These are phyloP conservation scores for Cercospora berteroae DNA, from an alignment of 2,329 filamentous ascomycete species.

Conservation along the genomic window DNA sequence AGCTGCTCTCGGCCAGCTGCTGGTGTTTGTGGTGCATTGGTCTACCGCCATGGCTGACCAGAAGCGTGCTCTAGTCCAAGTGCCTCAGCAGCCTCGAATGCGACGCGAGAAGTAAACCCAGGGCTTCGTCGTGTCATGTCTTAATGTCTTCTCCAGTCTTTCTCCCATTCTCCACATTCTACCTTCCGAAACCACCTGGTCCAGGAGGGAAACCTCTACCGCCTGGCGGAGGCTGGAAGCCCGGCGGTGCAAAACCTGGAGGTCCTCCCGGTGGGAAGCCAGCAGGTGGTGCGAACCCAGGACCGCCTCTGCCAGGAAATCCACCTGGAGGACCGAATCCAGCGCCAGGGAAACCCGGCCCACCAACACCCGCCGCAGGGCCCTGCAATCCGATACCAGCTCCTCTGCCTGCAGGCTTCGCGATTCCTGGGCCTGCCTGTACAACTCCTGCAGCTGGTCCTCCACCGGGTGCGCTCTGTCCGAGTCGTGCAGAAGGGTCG, in stretches of 20 bases:
- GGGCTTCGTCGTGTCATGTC: neutral
- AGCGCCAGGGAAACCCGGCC: constrained; percentile 62
- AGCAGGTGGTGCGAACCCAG: constrained; percentile 23
- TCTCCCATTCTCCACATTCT: constrained; percentile 10
- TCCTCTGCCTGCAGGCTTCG: constrained; percentile 86
- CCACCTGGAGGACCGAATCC: constrained; percentile 41
- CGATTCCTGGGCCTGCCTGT: constrained; percentile 81
- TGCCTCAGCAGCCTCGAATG: neutral
- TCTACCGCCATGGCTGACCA: neutral
- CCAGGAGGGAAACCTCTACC: constrained; percentile 36
- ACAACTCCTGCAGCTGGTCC: constrained; percentile 62
- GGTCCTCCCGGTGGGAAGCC: constrained; percentile 34
- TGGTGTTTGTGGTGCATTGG: neutral
- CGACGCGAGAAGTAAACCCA: neutral
- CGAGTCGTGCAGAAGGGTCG: constrained; percentile 86
- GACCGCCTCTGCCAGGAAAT: constrained; percentile 40
- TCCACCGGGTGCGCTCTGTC: constrained; percentile 69
- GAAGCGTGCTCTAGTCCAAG: neutral
- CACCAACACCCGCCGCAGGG: constrained; percentile 83
- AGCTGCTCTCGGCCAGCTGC: neutral
- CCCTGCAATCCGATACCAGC: constrained; percentile 74
- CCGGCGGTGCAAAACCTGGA: constrained; percentile 43
- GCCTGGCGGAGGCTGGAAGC: constrained; percentile 66
- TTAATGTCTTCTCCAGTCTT: neutral
- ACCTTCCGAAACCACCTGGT: constrained; percentile 35